Evolutionary conservation across 768 basidiomycete species (phyloP), one percentile per base, ranked within the genome.

Genomic region (Pleurotus giganteus): DNA sequence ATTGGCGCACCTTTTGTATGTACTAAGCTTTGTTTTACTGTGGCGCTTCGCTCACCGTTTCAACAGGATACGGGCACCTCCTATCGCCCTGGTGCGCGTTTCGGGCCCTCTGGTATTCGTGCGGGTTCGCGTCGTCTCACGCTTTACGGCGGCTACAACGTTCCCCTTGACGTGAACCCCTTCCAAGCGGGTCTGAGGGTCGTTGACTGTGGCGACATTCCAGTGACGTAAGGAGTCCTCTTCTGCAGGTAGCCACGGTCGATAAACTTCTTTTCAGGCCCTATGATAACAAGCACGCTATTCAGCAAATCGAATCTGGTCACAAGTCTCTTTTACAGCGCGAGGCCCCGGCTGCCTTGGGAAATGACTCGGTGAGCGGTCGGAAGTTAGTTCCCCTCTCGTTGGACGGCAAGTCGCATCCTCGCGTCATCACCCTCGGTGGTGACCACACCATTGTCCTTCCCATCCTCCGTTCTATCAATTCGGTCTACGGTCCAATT

Each of bases 361-460:
- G 82, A 4, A 85, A 85, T 55, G 84, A 89, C 60, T 73, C 81
- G 0, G 50, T 78, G 47, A 86, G 83, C 12, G 87, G 87, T 4
- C 60, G 78, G 60, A 71, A 74, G 26, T 77, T 88, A 19, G 64
- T 71, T 12, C 83, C 88, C 17, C 69, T 89, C 41, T 81, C 88
- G 37, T 63, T 71, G 17, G 89, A 94, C 57, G 89, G 88, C 11
- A 83, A 81, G 64, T 74, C 82, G 53, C 91, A 94, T 63, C 91
- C 92, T 0, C 77, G 89, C 34, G 72, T 94, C 53, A 79, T 94
- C 57, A 89, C 91, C 19, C 81, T 94, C 29, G 93, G 93, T 19
- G 92, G 93, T 3, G 92, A 94, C 64, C 92, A 94, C 65, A 91
- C 91, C 7, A 90, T 94, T 57, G 90, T 76, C 6, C 66, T 79